Conservation (phyloP, 306 rosid genomes). For the Corylus heterophylla region DNA sequence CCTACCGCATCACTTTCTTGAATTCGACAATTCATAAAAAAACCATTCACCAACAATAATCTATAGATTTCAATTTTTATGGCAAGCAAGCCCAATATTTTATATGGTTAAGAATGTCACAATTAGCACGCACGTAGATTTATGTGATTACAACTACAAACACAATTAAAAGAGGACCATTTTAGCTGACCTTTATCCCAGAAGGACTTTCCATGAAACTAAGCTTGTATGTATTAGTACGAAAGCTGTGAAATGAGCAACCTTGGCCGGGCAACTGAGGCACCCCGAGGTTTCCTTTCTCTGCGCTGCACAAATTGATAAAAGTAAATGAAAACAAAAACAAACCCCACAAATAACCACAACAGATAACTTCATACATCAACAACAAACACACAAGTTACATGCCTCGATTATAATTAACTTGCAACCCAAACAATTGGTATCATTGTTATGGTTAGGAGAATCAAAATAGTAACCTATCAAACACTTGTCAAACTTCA, state of each 20-base stretch:
- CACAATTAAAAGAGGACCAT: conserved; percentile 18
- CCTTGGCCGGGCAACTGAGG: conserved; percentile 98
- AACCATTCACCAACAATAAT: neutral
- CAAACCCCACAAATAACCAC: conserved; percentile 13
- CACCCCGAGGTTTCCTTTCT: conserved; percentile 90
- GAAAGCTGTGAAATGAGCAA: conserved; percentile 96
- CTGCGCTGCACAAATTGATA: conserved; percentile 52
- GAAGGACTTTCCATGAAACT: conserved; percentile 95
- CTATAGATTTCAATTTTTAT: neutral
- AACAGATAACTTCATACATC: conserved; percentile 4
- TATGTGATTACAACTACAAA: neutral
- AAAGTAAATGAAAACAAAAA: neutral
- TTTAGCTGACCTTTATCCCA: conserved; percentile 70
- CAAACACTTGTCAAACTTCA: conserved; percentile 13
- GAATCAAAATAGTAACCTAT: neutral
- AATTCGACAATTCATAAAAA: neutral
- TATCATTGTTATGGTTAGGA: too few species aligned
- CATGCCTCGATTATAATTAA: conserved; percentile 14
- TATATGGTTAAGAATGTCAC: conserved; percentile 4
- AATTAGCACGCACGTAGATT: neutral
- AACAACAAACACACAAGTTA: conserved; percentile 10
- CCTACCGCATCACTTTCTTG: neutral
- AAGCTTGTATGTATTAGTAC: conserved; percentile 89
- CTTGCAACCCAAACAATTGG: neutral
- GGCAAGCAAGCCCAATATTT: neutral